Percentiles rank a stretch among this genome's conserved stretches.
Conservation (phyloP, 2,329 filamentous ascomycete genomes). For the Mycogone perniciosa region DNA sequence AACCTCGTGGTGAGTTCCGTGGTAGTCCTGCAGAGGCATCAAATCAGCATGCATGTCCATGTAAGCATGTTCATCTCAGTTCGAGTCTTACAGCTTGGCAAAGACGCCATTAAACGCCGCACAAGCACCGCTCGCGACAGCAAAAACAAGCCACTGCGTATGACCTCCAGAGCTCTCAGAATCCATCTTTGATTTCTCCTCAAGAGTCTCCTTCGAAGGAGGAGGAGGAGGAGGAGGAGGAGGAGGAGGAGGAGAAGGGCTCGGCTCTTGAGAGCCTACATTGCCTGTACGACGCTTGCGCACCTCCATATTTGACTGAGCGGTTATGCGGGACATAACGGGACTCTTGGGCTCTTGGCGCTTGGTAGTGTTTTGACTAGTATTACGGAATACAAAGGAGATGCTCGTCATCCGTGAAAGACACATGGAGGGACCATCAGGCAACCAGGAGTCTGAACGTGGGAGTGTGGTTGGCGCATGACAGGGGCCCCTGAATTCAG, state of each 20-base stretch:
- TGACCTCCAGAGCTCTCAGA: conserved; percentile 8
- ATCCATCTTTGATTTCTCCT: too few relatives aligned
- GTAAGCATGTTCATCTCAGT: neutral
- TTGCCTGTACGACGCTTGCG: conserved; percentile 3
- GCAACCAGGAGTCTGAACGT: neutral
- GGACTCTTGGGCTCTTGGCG: neutral
- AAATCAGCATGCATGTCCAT: neutral
- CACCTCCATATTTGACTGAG: neutral
- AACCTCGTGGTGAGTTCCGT: conserved; percentile 48
- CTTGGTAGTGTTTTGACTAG: neutral
- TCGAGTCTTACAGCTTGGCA: conserved; percentile 63
- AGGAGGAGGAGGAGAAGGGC: too few relatives aligned
- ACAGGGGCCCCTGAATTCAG: neutral
- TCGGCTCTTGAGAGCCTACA: too few relatives aligned
- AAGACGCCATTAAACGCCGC: conserved; percentile 79
- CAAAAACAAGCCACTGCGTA: conserved; percentile 58
- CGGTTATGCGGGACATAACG: too few relatives aligned
- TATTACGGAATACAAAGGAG: neutral
- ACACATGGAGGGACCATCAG: neutral
- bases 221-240: too few relatives aligned
- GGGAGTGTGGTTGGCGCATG: neutral
- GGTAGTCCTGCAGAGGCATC: conserved; percentile 39
- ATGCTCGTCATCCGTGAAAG: too few relatives aligned
- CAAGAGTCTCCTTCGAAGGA: too few relatives aligned
- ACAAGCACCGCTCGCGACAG: conserved; percentile 67